Conservation (phyloP, 495 filamentous ascomycete species). For the Ramalina intermedia region DNA sequence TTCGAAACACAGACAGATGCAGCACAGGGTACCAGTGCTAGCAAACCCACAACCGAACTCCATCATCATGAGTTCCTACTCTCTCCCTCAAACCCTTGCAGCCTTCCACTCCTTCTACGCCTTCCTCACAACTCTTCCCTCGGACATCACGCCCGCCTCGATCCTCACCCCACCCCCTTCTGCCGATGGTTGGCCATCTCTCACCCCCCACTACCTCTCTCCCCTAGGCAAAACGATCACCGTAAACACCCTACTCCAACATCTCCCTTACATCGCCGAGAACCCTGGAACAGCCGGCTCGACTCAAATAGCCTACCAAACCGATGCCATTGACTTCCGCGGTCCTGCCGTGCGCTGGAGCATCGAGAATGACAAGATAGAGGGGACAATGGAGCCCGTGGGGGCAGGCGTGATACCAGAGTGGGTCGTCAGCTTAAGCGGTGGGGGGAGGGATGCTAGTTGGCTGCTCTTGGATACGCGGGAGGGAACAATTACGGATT, state of each 20-base stretch:
- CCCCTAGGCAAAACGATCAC: conserved; percentile 3
- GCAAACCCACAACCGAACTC: conserved; percentile 2
- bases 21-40: not conserved
- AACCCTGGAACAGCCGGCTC: conserved; percentile 5
- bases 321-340: conserved; percentile 5
- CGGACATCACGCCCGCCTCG: conserved; percentile 7
- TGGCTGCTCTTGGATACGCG: conserved; percentile 10
- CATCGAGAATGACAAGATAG: conserved; percentile 6
- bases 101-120: conserved; percentile 10
- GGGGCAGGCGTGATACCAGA: conserved; percentile 9
- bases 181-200: conserved; percentile 7
- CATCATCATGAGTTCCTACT: conserved; percentile 7
- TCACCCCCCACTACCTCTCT: conserved; percentile 5
- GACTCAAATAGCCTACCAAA: conserved; percentile 9
- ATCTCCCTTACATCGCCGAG: conserved; percentile 9
- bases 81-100: conserved; percentile 7
- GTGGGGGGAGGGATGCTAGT: conserved; percentile 7
- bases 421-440: conserved; percentile 8
- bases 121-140: conserved; percentile 10
- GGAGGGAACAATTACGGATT: conserved; percentile 10
- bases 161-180: conserved; percentile 8
- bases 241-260: conserved; percentile 7
- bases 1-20: not conserved
- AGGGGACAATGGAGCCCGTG: conserved; percentile 8
- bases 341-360: conserved; percentile 5